A percentile compares a stretch with the other conserved stretches of the same genome.
These are phyloP conservation scores for Colletotrichum gigasporum DNA, from an alignment of 2,329 filamentous ascomycete species.

Conservation along the genomic window DNA sequence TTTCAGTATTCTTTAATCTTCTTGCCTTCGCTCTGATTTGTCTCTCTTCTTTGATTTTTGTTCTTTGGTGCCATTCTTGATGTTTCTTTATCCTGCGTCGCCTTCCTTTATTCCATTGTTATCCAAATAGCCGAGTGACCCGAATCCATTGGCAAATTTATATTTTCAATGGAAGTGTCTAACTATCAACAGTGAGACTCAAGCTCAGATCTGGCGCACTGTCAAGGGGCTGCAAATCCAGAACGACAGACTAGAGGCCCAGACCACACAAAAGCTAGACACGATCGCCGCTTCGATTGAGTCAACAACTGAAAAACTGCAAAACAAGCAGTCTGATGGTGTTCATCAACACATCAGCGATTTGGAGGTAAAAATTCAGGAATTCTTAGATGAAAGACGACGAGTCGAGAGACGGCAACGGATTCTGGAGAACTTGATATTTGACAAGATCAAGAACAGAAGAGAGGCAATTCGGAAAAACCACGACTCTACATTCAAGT, in stretches of 20 bases:
- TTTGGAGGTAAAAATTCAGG: neutral
- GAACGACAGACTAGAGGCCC: neutral
- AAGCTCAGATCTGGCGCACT: neutral
- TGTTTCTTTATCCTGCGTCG: too few species aligned
- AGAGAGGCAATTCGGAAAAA: slow-evolving; percentile 43
- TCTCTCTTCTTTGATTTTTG: too few species aligned
- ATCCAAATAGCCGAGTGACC: too few species aligned
- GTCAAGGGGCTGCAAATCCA: neutral
- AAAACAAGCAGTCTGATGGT: neutral
- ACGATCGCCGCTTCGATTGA: neutral
- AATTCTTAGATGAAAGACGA: neutral
- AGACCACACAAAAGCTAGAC: neutral
- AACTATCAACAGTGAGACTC: neutral
- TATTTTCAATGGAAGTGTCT: too few species aligned
- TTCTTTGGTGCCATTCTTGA: too few species aligned
- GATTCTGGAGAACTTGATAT: neutral
- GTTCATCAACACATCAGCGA: too few species aligned
- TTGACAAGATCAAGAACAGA: neutral
- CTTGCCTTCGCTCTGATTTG: too few species aligned
- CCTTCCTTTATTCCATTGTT: too few species aligned
- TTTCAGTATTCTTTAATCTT: too few species aligned
- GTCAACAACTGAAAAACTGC: neutral
- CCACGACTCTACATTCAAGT: slow-evolving; percentile 52
- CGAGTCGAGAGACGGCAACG: neutral
- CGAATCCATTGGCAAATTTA: too few species aligned